Base-by-base conservation (phyloP, 2,329 filamentous ascomycete species). In the Neodidymelliopsis sp. region DNA sequence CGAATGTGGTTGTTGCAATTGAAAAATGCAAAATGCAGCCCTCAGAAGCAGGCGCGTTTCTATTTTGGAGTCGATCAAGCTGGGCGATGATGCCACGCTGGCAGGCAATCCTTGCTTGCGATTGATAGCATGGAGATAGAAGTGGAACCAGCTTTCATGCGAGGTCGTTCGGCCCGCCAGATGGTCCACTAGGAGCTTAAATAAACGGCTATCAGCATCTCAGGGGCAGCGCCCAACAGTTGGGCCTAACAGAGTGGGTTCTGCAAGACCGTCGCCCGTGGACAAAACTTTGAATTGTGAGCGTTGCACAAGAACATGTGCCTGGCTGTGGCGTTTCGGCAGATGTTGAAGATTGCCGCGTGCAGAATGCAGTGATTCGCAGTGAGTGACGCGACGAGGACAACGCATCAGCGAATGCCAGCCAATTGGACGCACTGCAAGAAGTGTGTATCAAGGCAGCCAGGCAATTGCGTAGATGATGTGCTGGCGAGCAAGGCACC, bases 311-410 rank as follows among this genome's bases (percentile, higher is more conserved):
- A 41, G 30, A 27, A 37, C 18, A 36, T 50, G 47, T 45, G 29
- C 47, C 40, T 50, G 40, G 29, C 28, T 50, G 41, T 45, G 47
- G 47, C 47, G 47, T 36, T n/a, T 40, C 47, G 40, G 47, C 42
- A 50, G n/a, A 44, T 35, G 34, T 34, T 29, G 16, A 24, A n/a
- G 13, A 33, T 24, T 40, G 39, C 39, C 46, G 34, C 34, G 18
- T 19, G 30, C 41, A 28, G 23, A 41, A n/a, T 41, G 47, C 24
- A 40, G 28, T 54, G 47, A 52, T 50, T 45, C 43, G 59, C 53
- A 52, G 56, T 54, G 49, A 58, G 60, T 60, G 60, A 60, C 57
- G 60, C 59, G 51, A 57, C 50, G 19, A 46, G 53, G 59, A 58
- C 62, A 65, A 56, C 62, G 59, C 62, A 65, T 61, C 59, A 45